phyloP scores from a whole-genome alignment of 345 rosid genomes.

The Carallia brachiata region DNA sequence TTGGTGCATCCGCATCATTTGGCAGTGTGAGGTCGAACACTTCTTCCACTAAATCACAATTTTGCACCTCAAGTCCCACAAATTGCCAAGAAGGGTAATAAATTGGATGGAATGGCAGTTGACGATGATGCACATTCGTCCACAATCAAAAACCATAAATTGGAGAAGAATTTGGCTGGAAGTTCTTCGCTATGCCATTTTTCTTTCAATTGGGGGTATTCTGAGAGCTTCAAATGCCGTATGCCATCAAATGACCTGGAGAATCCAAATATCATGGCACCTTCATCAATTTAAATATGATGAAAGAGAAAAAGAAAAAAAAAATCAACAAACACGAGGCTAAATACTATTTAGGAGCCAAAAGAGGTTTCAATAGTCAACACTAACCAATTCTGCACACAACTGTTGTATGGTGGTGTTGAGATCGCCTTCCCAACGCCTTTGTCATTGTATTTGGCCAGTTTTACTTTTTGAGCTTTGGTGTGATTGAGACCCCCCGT shows the following conservation, averaged over 20 bases:
- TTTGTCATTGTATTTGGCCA: neutral
- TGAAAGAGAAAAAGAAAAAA: too few species aligned
- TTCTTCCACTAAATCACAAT: constrained; percentile 5
- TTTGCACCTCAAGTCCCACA: constrained; percentile 2
- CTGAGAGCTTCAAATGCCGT: constrained; percentile 1
- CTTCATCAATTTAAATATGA: too few species aligned
- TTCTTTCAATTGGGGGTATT: neutral
- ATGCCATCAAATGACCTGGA: neutral
- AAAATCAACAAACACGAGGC: too few species aligned
- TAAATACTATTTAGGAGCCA: too few species aligned
- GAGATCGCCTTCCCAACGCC: constrained; percentile 11
- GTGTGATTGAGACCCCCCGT: constrained; percentile 21
- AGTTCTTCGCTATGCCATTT: constrained; percentile 1
- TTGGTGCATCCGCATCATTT: neutral
- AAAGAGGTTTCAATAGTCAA: too few species aligned
- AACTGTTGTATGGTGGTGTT: constrained; percentile 8
- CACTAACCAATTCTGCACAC: constrained; percentile 8
- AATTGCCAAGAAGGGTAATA: neutral
- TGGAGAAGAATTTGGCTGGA: neutral
- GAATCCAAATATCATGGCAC: neutral
- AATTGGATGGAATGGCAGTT: constrained; percentile 8
- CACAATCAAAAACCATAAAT: neutral
- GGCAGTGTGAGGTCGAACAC: neutral
- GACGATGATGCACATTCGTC: neutral
- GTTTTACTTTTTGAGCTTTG: constrained; percentile 5